Percentiles rank a stretch among this genome's conserved stretches.
phyloP scores from a whole-genome alignment of 129 eudicot genomes.

The Arctium lappa region DNA sequence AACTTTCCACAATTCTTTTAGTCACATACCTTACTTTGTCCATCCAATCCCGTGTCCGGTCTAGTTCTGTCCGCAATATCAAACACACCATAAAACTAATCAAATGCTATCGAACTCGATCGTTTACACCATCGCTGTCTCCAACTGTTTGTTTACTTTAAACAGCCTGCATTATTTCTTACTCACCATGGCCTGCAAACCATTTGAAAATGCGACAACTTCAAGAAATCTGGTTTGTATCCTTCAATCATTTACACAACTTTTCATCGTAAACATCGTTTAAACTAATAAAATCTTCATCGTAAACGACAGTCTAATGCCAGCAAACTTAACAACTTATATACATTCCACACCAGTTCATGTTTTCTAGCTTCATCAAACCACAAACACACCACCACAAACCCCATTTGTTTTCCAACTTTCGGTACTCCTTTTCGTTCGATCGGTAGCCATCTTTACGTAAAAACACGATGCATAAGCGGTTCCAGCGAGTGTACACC shows the following conservation, averaged over 20 bases:
- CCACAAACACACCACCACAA: constrained; percentile 1
- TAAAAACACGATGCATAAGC: constrained; percentile 46
- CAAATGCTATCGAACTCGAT: neutral
- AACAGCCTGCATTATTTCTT: constrained; percentile 16
- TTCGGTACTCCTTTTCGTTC: neutral
- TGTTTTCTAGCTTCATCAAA: constrained; percentile 4
- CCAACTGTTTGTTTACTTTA: constrained; percentile 7
- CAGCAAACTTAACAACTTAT: constrained; percentile 20
- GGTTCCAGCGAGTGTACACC: constrained; percentile 47
- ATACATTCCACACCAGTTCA: constrained; percentile 15
- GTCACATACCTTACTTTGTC: too few relatives aligned
- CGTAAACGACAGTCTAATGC: constrained; percentile 20
- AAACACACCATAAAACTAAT: neutral
- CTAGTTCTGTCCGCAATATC: too few relatives aligned
- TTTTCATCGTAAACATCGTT: constrained; percentile 26
- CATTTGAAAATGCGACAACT: constrained; percentile 29
- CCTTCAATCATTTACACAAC: constrained; percentile 3
- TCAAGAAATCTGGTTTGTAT: constrained; percentile 9
- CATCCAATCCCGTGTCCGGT: too few relatives aligned
- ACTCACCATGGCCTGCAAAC: constrained; percentile 28
- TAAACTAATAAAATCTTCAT: neutral
- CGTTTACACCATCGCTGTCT: neutral
- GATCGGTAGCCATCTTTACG: neutral
- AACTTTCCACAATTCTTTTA: too few relatives aligned
- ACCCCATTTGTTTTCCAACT: neutral